These are phyloP conservation scores for Jamesozyma gamospora DNA, from an alignment of 805 yeast species.

Conservation along the genomic window DNA sequence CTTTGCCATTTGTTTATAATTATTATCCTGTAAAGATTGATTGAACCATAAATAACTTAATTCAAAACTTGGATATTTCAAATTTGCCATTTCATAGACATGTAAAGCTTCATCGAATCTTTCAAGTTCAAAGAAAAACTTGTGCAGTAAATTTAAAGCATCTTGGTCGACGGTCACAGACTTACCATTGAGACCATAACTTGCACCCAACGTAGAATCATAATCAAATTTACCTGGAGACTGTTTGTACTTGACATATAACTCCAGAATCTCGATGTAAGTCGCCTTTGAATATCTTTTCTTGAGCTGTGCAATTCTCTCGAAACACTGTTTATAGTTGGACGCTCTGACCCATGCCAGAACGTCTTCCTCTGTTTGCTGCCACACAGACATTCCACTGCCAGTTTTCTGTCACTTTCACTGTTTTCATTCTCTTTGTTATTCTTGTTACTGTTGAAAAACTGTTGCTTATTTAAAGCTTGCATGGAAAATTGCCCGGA, in stretches of 20 bases:
- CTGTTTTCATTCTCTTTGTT: neutral
- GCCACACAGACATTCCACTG: conserved; percentile 6
- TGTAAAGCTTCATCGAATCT: conserved; percentile 34
- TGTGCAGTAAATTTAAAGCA: conserved; percentile 40
- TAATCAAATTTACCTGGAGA: conserved; percentile 25
- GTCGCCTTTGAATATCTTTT: conserved; percentile 48
- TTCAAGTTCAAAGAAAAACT: conserved; percentile 35
- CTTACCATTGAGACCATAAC: conserved; percentile 18
- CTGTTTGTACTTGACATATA: conserved; percentile 24
- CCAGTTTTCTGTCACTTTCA: no score
- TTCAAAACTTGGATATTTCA: conserved; percentile 43
- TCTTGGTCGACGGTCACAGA: conserved; percentile 38
- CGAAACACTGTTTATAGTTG: conserved; percentile 41
- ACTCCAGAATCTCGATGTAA: conserved; percentile 34
- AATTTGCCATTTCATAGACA: conserved; percentile 48
- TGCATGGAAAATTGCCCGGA: neutral
- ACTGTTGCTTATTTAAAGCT: neutral
- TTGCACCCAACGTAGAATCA: conserved; percentile 21
- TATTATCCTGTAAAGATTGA: conserved; percentile 37
- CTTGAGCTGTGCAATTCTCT: conserved; percentile 34
- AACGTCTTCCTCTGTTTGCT: conserved; percentile 27
- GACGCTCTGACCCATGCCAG: conserved; percentile 42
- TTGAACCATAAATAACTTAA: conserved; percentile 50
- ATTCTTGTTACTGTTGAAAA: neutral
- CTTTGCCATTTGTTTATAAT: conserved; percentile 45